Base-by-base conservation (phyloP, 2,329 filamentous ascomycete species). In the Fusarium miscanthi region DNA sequence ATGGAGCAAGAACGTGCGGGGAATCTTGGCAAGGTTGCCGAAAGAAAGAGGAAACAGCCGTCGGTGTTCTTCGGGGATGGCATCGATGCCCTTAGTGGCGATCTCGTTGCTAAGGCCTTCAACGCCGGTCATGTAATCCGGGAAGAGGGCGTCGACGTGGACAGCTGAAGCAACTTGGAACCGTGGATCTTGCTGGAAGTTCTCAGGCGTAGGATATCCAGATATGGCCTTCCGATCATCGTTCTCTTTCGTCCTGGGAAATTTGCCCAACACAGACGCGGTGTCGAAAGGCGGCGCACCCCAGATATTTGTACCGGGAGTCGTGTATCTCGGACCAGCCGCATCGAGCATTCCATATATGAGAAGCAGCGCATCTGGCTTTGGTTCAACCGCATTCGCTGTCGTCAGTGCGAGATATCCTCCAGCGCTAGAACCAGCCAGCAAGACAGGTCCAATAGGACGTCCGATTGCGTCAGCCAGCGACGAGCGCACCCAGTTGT, bases 321-420 rank as follows among this genome's bases (percentile, higher is more conserved):
- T 74, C 1, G 62, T 75, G 5, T 76, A 76, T 23, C 70, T 54
- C 1, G 53, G 35, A 8, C 49, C 46, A 4, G 65, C 51, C 0
- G 68, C 45, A 41, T 76, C 68, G 0, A 76, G 57, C 73, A 76
- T 73, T 5, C 74, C 74, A 2, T 76, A 76, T 6, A 76, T 66
- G 1, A 64, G 52, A 1, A 76, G 16, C 7, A 76, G 25, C 0
- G 62, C 73, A 8, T 53, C 42, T 0, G 74, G 74, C 46, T 74
- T 75, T 5, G 53, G 31, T 0, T 27, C 33, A 0, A 68, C 59
- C 1, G 48, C 38, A 30, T 58, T 63, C 0, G 70, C 70, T 6
- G 73, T 73, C 0, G 74, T 30, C 4, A 76, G n/a, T 1, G 74
- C 70, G 1, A 76, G 60, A 45, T 74, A 76, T 1, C 63, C 73